Evolutionary conservation across 2,329 filamentous ascomycete genomes (phyloP).

Genomic region (Orbilia brochopaga): DNA sequence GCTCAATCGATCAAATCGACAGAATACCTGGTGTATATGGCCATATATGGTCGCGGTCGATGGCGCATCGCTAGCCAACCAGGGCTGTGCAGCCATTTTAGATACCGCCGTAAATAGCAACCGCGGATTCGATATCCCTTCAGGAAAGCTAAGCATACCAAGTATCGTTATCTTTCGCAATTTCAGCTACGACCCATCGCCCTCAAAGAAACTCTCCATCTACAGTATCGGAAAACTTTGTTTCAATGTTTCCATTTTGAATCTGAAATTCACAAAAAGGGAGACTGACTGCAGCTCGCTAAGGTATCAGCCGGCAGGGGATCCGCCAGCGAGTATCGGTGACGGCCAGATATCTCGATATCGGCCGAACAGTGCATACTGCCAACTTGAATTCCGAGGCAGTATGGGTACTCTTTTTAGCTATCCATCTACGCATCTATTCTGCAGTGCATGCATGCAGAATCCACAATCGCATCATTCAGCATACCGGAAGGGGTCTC

Average conservation of each 20-base stretch:
- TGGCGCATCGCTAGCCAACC: slow-evolving; percentile 5
- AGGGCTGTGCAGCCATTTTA: slow-evolving; percentile 39
- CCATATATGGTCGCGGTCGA: slow-evolving; percentile 22
- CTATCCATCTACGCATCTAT: too few relatives aligned
- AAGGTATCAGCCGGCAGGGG: background rate
- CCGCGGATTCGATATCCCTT: background rate
- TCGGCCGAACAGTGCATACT: slow-evolving; percentile 13
- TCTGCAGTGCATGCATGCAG: too few relatives aligned
- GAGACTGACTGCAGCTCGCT: slow-evolving; percentile 1
- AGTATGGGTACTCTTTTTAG: too few relatives aligned
- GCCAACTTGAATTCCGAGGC: slow-evolving; percentile 1
- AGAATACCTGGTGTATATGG: too few relatives aligned
- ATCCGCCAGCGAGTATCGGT: background rate
- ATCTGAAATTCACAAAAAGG: background rate
- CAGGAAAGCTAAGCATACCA: slow-evolving; percentile 1
- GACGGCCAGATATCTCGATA: slow-evolving; percentile 9
- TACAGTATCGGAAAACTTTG: background rate
- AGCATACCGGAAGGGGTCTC: too few relatives aligned
- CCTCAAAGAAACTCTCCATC: background rate
- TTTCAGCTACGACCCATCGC: background rate
- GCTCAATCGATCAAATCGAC: too few relatives aligned
- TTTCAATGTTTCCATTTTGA: slow-evolving; percentile 1
- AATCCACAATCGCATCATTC: too few relatives aligned
- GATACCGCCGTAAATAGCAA: slow-evolving; percentile 39
- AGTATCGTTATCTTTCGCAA: background rate